Evolutionary conservation across 345 rosid genomes (phyloP).

Genomic region (Arabidopsis arenosa): DNA sequence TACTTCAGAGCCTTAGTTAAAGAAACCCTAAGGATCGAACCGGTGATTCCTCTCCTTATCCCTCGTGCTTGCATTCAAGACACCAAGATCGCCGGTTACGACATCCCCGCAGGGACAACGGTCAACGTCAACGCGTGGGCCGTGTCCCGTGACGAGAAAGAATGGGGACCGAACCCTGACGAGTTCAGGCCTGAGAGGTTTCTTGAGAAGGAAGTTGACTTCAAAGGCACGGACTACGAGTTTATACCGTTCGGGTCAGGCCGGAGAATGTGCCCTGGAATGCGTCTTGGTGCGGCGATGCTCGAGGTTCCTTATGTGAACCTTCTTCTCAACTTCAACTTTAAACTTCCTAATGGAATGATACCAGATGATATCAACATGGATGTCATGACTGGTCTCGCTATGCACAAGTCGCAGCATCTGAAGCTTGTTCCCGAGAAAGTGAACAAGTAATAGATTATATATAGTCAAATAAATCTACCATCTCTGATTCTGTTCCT

Average conservation of each 20-base stretch:
- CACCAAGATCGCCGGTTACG: constrained; percentile 43
- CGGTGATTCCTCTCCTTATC: constrained; percentile 40
- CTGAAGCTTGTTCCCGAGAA: constrained; percentile 44
- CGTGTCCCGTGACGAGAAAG: constrained; percentile 43
- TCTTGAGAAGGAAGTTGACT: constrained; percentile 46
- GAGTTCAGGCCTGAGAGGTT: constrained; percentile 52
- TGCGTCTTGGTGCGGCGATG: constrained; percentile 46
- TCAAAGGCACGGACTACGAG: constrained; percentile 50
- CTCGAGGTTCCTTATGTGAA: constrained; percentile 48
- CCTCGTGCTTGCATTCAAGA: constrained; percentile 43
- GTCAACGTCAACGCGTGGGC: constrained; percentile 48
- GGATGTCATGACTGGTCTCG: constrained; percentile 43
- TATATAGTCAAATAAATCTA: neutral
- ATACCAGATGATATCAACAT: constrained; percentile 45
- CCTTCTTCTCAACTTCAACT: constrained; percentile 41
- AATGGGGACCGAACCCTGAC: constrained; percentile 48
- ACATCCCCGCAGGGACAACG: constrained; percentile 39
- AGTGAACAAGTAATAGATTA: constrained; percentile 6
- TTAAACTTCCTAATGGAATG: constrained; percentile 42
- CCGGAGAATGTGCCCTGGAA: constrained; percentile 49
- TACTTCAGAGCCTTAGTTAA: constrained; percentile 47
- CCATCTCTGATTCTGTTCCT: neutral
- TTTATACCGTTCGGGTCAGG: constrained; percentile 52
- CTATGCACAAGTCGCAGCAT: constrained; percentile 48
- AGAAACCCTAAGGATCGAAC: constrained; percentile 49